A percentile compares a stretch with the other conserved stretches of the same genome.
phyloP scores from a whole-genome alignment of 768 basidiomycete species.

The Pisolithus sp. region DNA sequence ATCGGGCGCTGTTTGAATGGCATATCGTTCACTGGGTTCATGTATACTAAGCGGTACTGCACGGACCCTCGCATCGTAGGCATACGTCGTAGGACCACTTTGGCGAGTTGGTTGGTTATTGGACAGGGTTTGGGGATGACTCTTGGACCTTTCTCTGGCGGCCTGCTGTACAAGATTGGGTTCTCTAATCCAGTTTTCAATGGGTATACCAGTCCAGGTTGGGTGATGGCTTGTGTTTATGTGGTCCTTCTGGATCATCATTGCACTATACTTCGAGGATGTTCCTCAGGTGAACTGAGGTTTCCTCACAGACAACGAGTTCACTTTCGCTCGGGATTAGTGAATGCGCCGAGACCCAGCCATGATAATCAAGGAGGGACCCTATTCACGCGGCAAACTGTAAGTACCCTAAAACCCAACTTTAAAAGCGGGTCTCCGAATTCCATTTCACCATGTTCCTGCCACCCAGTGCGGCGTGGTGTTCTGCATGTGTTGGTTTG shows the following conservation, averaged over 20 bases:
- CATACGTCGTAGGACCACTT: conserved; percentile 52
- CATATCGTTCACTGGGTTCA: conserved; percentile 53
- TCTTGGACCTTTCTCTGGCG: conserved; percentile 58
- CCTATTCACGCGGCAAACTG: too few species aligned
- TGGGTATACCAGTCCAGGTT: conserved; percentile 60
- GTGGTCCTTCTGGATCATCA: conserved; percentile 42
- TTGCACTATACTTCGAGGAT: conserved; percentile 35
- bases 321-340: not conserved
- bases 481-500: conserved; percentile 62
- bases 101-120: conserved; percentile 57
- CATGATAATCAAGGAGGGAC: too few species aligned
- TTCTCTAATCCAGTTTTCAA: conserved; percentile 54
- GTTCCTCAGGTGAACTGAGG: conserved; percentile 19
- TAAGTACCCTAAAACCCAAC: too few species aligned
- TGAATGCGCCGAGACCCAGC: not conserved
- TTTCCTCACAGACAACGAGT: conserved; percentile 6
- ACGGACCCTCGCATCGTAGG: conserved; percentile 62
- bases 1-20: conserved; percentile 63
- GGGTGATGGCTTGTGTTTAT: conserved; percentile 57
- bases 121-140: conserved; percentile 59
- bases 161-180: conserved; percentile 54
- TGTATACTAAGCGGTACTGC: conserved; percentile 68
- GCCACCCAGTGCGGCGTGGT: conserved; percentile 45
- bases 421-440: too few species aligned
- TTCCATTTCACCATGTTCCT: conserved; percentile 14